These are phyloP conservation scores for Hirschioporus abietinus DNA, from an alignment of 768 basidiomycete genomes.

Conservation along the genomic window DNA sequence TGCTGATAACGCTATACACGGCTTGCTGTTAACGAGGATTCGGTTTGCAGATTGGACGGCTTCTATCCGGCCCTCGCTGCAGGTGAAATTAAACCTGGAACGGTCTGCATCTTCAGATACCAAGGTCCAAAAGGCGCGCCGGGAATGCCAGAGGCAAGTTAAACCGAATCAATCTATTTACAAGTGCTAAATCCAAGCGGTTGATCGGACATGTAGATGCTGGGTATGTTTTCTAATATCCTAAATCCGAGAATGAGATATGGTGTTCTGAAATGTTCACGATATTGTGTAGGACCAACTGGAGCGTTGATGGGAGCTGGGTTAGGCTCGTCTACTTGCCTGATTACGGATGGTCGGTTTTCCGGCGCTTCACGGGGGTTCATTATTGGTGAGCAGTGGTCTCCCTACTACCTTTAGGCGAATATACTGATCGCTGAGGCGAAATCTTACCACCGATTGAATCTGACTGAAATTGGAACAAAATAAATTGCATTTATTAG, in stretches of 20 bases:
- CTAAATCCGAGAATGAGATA: constrained; percentile 3
- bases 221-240: constrained; percentile 27
- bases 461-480: neutral
- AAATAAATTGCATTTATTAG: constrained; percentile 25
- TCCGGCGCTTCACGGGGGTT: constrained; percentile 74
- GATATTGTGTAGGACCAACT: constrained; percentile 53
- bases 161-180: neutral
- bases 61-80: constrained; percentile 72
- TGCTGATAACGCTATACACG: neutral
- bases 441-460: neutral
- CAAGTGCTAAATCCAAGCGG: neutral
- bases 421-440: neutral
- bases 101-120: constrained; percentile 77
- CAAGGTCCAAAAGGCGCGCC: constrained; percentile 90
- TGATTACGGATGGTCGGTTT: constrained; percentile 89
- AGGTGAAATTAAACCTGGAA: constrained; percentile 72
- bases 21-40: constrained; percentile 4
- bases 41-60: constrained; percentile 44
- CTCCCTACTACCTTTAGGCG: neutral
- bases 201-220: constrained; percentile 31
- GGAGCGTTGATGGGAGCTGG: constrained; percentile 83
- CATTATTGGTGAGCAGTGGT: constrained; percentile 40
- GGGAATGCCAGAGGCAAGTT: constrained; percentile 76
- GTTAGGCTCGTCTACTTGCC: constrained; percentile 66
- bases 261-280: constrained; percentile 5